A percentile compares a stretch with the other conserved stretches of the same genome.
Conservation (phyloP, 2,329 filamentous ascomycete species). For the Trichoderma cornu-damae region DNA sequence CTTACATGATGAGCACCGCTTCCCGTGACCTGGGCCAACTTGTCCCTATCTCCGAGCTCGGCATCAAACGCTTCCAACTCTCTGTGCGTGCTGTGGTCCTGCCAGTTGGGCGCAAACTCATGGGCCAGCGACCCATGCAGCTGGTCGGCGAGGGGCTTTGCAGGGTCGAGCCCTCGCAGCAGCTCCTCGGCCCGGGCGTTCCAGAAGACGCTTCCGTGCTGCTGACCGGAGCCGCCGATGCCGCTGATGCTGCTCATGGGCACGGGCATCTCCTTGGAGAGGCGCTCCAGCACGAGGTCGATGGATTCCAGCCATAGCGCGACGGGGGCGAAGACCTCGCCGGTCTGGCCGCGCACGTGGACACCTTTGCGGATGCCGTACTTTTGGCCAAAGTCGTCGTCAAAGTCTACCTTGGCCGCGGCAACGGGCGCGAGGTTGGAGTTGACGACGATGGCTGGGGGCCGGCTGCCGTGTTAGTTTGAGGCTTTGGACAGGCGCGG, state of each 20-base stretch:
- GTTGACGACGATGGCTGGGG: conserved; percentile 71
- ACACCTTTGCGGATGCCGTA: conserved; percentile 88
- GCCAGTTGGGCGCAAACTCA: conserved; percentile 92
- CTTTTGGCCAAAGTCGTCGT: conserved; percentile 66
- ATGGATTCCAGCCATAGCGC: conserved; percentile 92
- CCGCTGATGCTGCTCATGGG: conserved; percentile 72
- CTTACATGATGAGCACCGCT: conserved; percentile 91
- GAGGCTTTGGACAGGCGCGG: neutral
- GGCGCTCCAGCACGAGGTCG: conserved; percentile 72
- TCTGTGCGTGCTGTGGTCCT: conserved; percentile 88
- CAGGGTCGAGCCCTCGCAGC: conserved; percentile 56
- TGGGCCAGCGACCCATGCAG: conserved; percentile 70
- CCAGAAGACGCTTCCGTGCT: conserved; percentile 98
- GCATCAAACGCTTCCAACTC: conserved; percentile 88
- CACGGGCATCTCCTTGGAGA: conserved; percentile 57
- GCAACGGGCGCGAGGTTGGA: conserved; percentile 75
- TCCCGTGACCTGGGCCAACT: conserved; percentile 74
- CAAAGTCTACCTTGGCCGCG: conserved; percentile 92
- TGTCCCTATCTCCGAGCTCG: conserved; percentile 58
- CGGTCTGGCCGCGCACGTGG: conserved; percentile 70
- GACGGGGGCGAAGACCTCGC: conserved; percentile 89
- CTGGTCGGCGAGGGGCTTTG: conserved; percentile 64
- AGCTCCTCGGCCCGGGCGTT: conserved; percentile 60
- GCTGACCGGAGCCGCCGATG: conserved; percentile 88
- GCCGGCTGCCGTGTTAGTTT: conserved; percentile 1